Evolutionary conservation across 306 rosid genomes (phyloP), one percentile per base, ranked within the genome.

Genomic region (Medicago truncatula): DNA sequence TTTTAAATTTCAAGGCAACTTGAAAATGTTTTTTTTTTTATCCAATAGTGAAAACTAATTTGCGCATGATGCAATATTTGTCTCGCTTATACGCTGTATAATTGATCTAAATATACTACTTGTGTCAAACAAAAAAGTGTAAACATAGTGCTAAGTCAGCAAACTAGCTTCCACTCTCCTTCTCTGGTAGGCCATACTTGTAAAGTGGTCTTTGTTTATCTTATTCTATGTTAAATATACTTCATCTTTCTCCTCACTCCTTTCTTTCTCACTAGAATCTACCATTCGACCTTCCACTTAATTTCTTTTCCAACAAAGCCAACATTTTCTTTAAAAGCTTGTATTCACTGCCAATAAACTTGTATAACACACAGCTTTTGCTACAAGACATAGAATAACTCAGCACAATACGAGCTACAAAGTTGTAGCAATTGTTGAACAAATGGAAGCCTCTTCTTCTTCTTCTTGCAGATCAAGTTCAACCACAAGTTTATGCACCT

Each of bases 381-480:
- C 17, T 38, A 64, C 49, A 64, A 64, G 9, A 0, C 5, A 10
- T 1, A 9, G 13, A 39, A 17, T n/a, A 38, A 16, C 67, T 7
- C 70, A 36, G 0, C 16, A 23, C 17, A 65, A 65, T 18, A 65
- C 49, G 41, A 40, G 2, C 10, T 38, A 14, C 28, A 16, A 4
- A 14, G 15, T n/a, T n/a, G 49, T 38, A 17, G 28, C 8, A 16
- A 10, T 39, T 40, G 47, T 65, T 65, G 34, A 40, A 18, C 52
- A 66, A 66, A 66, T 66, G 71, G 71, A 54, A 18, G 28, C 57
- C 11, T 69, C 60, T 8, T 47, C 62, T 49, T 47, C 62, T 49
- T 28, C 61, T 11, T 47, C 60, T 68, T 25, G 23, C 38, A 28
- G 6, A n/a, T 16, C 50, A 39, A 17, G 50, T 38, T 39, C 17